Conservation (phyloP, 2,329 filamentous ascomycete genomes). For the Cladosporium velox region DNA sequence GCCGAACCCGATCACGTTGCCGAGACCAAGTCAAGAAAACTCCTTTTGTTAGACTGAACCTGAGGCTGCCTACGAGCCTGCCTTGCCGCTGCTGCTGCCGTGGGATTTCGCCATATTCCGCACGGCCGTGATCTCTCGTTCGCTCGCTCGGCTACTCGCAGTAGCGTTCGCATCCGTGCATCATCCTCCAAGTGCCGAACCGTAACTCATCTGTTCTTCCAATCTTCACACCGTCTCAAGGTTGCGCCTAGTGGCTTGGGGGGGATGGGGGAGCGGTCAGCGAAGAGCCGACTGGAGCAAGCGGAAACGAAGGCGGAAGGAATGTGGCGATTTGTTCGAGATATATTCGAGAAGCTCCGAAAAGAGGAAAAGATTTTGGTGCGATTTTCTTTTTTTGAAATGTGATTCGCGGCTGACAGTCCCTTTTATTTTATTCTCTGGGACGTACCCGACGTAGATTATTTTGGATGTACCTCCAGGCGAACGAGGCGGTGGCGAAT, state of each 20-base stretch:
- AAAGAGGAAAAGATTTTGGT: background rate
- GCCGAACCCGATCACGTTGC: background rate
- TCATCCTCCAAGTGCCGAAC: background rate
- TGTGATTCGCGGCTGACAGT: background rate
- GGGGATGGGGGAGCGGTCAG: background rate
- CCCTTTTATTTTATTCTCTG: background rate
- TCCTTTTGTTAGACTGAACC: background rate
- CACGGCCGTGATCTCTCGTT: background rate
- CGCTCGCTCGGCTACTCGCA: slow-evolving; percentile 2
- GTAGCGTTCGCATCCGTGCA: slow-evolving; percentile 3
- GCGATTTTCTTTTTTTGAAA: background rate
- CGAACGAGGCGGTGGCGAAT: background rate
- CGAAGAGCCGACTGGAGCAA: background rate
- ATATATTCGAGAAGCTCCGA: background rate
- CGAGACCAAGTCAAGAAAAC: background rate
- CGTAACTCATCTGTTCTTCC: background rate
- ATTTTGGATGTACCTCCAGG: background rate
- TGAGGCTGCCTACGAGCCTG: background rate
- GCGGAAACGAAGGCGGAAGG: background rate
- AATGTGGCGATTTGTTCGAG: background rate
- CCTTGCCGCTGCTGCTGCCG: too few relatives aligned
- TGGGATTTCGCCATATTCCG: background rate
- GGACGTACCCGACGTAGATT: background rate
- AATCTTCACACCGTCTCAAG: background rate
- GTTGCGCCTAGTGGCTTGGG: background rate